Base-by-base conservation (phyloP, 129 eudicot species). In the Flaveria bidentis region DNA sequence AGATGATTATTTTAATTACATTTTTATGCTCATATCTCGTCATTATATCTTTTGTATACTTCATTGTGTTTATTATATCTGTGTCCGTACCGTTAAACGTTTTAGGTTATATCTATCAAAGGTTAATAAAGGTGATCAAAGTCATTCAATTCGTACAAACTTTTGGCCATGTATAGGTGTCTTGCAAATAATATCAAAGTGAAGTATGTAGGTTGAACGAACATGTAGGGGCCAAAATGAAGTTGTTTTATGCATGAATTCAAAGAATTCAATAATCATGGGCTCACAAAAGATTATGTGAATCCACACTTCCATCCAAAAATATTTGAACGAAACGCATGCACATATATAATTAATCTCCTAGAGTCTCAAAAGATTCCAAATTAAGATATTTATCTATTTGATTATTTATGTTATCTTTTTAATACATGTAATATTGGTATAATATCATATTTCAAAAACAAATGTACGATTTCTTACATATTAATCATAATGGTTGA, bases 211-310 rank as follows among this genome's bases (percentile, higher is more conserved):
- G 42, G 22, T 25, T 71, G 6, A 25, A 2, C 17, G 26, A 16
- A 16, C 26, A 26, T 50, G 75, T 26, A 50, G 75, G 75, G 75
- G 75, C 58, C 75, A 71, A 47, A 50, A 47, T 50, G n/a, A 14
- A 50, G 44, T 23, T 50, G 75, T 49, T 71, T 55, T 26, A 6
- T 25, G 16, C 25, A 71, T 23, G 22, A 22, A 46, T 23, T 23
- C 16, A 60, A 12, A n/a, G 14, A 22, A 5, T 51, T 51, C 28
- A 66, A 66, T 33, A 66, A 47, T 23, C 18, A 69, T 69, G 74
- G 39, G 39, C 44, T 46, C 2, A 15, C 47, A 69, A 45, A 44
- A 46, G 36, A 47, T 69, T 22, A 47, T 14, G 20, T 20, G 58
- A 69, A 46, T 69, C 60, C 60, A 44, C 74, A 49, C 49, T 22